These are phyloP conservation scores for Thermomucor indicae-seudaticae DNA, from an alignment of 371 early-diverging fungal species.

Conservation along the genomic window DNA sequence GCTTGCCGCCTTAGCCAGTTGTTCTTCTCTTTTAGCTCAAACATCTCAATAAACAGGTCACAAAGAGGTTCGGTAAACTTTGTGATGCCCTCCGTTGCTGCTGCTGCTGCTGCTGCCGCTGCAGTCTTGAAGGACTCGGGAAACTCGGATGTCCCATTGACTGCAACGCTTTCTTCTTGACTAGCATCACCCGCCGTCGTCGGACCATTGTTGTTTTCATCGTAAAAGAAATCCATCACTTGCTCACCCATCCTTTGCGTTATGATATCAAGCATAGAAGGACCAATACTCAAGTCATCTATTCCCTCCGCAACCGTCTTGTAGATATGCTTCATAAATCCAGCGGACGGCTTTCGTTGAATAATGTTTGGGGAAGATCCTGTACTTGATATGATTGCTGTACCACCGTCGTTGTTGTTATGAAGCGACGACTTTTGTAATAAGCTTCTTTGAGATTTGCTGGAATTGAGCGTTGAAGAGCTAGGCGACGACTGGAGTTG, in stretches of 20 bases:
- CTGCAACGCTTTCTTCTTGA: constrained; percentile 4
- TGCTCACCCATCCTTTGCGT: constrained; percentile 69
- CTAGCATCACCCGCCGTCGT: too few species aligned
- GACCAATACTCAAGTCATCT: constrained; percentile 64
- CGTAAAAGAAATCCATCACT: constrained; percentile 50
- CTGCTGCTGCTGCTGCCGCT: constrained; percentile 1
- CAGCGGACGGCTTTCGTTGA: constrained; percentile 17
- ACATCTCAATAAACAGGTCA: constrained; percentile 83
- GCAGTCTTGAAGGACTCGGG: too few species aligned
- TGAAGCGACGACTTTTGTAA: background rate
- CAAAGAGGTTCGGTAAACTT: constrained; percentile 68
- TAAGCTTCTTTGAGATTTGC: constrained; percentile 3
- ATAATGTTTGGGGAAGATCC: background rate
- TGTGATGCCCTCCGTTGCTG: constrained; percentile 42
- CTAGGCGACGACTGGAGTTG: constrained; percentile 14
- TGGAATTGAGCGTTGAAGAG: constrained; percentile 10
- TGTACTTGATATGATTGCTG: too few species aligned
- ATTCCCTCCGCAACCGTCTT: constrained; percentile 67
- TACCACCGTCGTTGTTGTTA: background rate
- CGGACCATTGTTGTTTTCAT: too few species aligned
- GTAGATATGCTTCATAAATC: constrained; percentile 70
- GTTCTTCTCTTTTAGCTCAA: constrained; percentile 80
- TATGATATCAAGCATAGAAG: constrained; percentile 69
- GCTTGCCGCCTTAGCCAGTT: constrained; percentile 89
- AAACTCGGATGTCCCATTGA: constrained; percentile 9